Evolutionary conservation across 257 asterid genomes (phyloP).

Genomic region (Handroanthus guayacan): DNA sequence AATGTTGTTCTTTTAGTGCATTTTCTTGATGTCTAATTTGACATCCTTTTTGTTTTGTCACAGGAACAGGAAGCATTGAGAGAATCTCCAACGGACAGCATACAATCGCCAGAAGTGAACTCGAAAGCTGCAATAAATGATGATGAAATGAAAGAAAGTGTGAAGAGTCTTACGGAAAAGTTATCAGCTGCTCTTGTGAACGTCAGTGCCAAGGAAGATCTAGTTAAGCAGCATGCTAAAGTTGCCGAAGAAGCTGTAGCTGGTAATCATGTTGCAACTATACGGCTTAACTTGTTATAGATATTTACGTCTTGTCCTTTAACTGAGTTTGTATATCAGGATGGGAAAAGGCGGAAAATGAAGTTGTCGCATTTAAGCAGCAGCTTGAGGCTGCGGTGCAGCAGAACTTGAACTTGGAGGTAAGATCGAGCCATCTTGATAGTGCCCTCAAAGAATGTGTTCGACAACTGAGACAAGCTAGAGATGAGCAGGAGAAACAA

Average conservation of each 20-base stretch:
- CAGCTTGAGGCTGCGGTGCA: slow-evolving; percentile 71
- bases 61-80: slow-evolving; percentile 56
- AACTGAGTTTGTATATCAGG: slow-evolving; percentile 48
- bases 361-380: slow-evolving; percentile 63
- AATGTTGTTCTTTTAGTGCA: not conserved
- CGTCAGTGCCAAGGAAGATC: slow-evolving; percentile 76
- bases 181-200: slow-evolving; percentile 84
- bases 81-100: slow-evolving; percentile 49
- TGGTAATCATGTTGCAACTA: slow-evolving; percentile 44
- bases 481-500: slow-evolving; percentile 65
- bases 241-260: slow-evolving; percentile 95
- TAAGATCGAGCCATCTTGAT: slow-evolving; percentile 71
- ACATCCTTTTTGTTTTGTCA: not conserved
- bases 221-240: slow-evolving; percentile 85
- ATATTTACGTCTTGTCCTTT: not conserved
- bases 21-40: not conserved
- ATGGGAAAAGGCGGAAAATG: slow-evolving; percentile 93
- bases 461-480: slow-evolving; percentile 68
- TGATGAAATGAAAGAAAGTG: slow-evolving; percentile 53
- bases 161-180: slow-evolving; percentile 59
- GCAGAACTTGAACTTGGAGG: slow-evolving; percentile 72
- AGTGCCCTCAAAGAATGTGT: slow-evolving; percentile 85
- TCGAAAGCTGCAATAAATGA: slow-evolving; percentile 46
- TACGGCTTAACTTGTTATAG: too few species aligned
- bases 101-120: slow-evolving; percentile 59